phyloP scores from a whole-genome alignment of 23 red algal genomes.

The Cyanidioschyzon merolae region DNA sequence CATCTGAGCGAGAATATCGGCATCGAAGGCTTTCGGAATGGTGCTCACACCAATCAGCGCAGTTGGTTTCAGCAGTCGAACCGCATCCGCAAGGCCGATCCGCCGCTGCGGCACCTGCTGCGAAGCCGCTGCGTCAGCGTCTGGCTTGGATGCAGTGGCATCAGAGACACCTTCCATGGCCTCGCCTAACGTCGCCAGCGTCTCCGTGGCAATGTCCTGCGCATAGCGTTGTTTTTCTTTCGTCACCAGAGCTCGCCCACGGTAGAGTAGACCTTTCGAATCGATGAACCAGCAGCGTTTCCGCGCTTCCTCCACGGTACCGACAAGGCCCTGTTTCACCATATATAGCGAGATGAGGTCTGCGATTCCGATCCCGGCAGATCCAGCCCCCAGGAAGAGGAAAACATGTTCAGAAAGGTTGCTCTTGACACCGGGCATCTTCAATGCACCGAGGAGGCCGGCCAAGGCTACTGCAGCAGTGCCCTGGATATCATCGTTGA shows the following conservation, averaged over 20 bases:
- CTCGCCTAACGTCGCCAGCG: neutral
- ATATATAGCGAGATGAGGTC: conserved; percentile 45
- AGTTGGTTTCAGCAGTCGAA: conserved; percentile 57
- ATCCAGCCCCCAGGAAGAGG: conserved; percentile 75
- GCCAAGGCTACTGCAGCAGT: conserved; percentile 77
- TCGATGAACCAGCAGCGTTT: conserved; percentile 75
- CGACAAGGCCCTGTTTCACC: conserved; percentile 24
- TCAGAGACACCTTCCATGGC: neutral
- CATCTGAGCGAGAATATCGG: conserved; percentile 57
- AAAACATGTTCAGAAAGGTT: conserved; percentile 53
- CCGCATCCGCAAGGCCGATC: conserved; percentile 23
- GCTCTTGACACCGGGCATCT: conserved; percentile 35
- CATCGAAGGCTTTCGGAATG: conserved; percentile 54
- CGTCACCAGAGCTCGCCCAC: conserved; percentile 39
- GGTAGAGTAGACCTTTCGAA: conserved; percentile 57
- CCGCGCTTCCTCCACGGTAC: neutral
- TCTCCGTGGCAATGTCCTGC: neutral
- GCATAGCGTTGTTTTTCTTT: conserved; percentile 49
- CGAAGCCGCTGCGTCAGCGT: neutral
- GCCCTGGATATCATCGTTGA: conserved; percentile 99
- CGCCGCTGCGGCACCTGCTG: neutral
- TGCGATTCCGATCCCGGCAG: conserved; percentile 83
- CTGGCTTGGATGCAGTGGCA: neutral
- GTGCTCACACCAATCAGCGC: conserved; percentile 78
- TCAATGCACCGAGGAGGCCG: conserved; percentile 64